Percentiles rank a stretch among this genome's conserved stretches.
Evolutionary conservation across 495 filamentous ascomycete species (phyloP).

Genomic region (Penicillium waksmanii): DNA sequence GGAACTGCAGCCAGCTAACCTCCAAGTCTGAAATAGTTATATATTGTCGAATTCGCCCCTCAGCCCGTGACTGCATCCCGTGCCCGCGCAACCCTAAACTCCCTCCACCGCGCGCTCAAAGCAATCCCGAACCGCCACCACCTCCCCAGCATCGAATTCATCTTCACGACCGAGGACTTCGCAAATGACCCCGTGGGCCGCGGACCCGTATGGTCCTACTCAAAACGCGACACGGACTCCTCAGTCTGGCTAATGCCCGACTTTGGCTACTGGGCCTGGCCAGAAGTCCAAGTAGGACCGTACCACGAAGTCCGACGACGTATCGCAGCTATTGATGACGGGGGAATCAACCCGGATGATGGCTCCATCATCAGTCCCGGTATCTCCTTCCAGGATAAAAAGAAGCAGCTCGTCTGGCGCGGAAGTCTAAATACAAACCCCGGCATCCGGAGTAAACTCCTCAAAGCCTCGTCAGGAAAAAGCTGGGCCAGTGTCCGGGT

Average conservation of each 20-base stretch:
- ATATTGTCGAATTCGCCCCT: constrained; percentile 41
- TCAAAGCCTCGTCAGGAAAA: constrained; percentile 47
- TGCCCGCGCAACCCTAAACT: constrained; percentile 44
- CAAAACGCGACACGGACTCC: constrained; percentile 48
- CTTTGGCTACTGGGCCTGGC: constrained; percentile 79
- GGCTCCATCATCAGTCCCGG: constrained; percentile 20
- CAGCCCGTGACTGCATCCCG: constrained; percentile 40
- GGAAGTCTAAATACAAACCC: constrained; percentile 51
- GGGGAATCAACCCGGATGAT: constrained; percentile 18
- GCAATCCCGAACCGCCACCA: constrained; percentile 47
- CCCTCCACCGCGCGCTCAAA: constrained; percentile 42
- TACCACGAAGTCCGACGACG: constrained; percentile 54
- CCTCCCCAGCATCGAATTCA: constrained; percentile 67
- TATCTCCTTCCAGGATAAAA: constrained; percentile 52
- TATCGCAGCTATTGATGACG: constrained; percentile 42
- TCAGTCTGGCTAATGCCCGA: constrained; percentile 75
- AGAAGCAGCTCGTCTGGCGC: constrained; percentile 70
- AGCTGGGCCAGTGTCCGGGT: constrained; percentile 57
- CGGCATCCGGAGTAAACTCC: constrained; percentile 46
- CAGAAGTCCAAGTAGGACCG: constrained; percentile 61
- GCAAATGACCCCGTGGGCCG: constrained; percentile 22
- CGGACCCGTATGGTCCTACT: constrained; percentile 56
- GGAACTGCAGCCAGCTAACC: not conserved
- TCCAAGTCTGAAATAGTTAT: constrained; percentile 30
- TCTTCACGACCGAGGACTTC: constrained; percentile 55